phyloP scores from a whole-genome alignment of 2,329 filamentous ascomycete species.

The Epichloe amarillans region DNA sequence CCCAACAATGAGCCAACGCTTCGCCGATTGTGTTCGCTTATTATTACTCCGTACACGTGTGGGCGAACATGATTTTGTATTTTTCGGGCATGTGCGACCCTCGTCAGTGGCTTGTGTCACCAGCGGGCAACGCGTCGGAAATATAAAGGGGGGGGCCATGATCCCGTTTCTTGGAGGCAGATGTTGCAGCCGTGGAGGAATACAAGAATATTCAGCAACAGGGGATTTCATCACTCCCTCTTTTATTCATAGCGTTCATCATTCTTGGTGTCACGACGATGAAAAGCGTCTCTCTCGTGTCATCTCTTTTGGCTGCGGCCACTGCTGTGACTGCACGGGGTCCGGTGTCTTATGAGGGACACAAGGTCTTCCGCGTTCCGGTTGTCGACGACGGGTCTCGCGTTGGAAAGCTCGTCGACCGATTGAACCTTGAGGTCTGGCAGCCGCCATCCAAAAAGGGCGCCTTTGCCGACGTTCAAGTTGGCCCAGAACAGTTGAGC shows the following conservation, averaged over 20 bases:
- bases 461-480: conserved; percentile 26
- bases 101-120: neutral
- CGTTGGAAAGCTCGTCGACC: conserved; percentile 20
- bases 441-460: conserved; percentile 19
- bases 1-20: neutral
- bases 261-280: conserved; percentile 2
- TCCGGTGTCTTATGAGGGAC: conserved; percentile 27
- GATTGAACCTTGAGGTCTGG: conserved; percentile 24
- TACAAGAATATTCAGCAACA: neutral
- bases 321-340: conserved; percentile 7
- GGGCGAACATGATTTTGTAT: neutral
- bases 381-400: conserved; percentile 19
- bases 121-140: neutral
- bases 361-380: conserved; percentile 31
- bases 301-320: conserved; percentile 8
- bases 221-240: neutral
- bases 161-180: neutral
- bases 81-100: neutral
- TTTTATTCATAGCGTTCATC: neutral
- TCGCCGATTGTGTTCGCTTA: neutral
- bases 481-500: conserved; percentile 21
- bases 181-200: neutral
- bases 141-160: neutral
- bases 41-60: no score
- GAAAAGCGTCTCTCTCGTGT: conserved; percentile 8